A percentile compares a stretch with the other conserved stretches of the same genome.
These are phyloP conservation scores for Globisporangium paddicum DNA, from an alignment of 352 stramenopile genomes.

Conservation along the genomic window DNA sequence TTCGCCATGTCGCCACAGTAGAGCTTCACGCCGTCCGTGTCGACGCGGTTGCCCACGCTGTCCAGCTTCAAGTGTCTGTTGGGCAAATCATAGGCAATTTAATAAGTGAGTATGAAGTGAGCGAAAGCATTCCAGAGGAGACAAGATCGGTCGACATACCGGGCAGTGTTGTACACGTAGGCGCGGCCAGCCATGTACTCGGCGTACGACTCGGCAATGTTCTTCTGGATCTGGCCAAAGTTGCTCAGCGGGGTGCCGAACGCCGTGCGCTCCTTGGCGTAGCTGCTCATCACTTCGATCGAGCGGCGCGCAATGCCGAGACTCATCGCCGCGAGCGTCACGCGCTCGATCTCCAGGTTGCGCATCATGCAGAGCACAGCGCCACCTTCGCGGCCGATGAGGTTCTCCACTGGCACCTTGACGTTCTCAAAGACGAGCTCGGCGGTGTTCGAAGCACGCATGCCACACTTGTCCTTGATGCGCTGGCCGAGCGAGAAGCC, in stretches of 20 bases:
- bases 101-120: background rate
- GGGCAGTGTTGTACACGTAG: constrained; percentile 96
- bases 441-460: constrained; percentile 95
- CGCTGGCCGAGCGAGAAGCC: constrained; percentile 97
- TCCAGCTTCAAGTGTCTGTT: constrained; percentile 92
- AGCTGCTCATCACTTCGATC: constrained; percentile 97
- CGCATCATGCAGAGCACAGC: constrained; percentile 91
- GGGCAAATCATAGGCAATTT: background rate
- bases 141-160: constrained; percentile 24
- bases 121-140: background rate
- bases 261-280: constrained; percentile 90
- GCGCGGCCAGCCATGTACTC: constrained; percentile 96
- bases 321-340: constrained; percentile 97
- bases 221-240: constrained; percentile 93
- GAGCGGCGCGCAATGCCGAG: constrained; percentile 94
- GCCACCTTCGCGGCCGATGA: constrained; percentile 83
- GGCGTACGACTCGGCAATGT: constrained; percentile 98
- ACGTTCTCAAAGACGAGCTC: constrained; percentile 99
- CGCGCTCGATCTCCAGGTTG: constrained; percentile 99
- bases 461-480: constrained; percentile 98
- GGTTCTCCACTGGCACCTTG: constrained; percentile 88
- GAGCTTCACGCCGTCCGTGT: constrained; percentile 98
- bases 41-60: constrained; percentile 93
- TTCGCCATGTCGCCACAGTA: constrained; percentile 98
- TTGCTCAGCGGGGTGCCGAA: constrained; percentile 94